Percentiles rank a stretch among this genome's conserved stretches.
Conservation (phyloP, 495 filamentous ascomycete genomes). For the Penicillium silybi region DNA sequence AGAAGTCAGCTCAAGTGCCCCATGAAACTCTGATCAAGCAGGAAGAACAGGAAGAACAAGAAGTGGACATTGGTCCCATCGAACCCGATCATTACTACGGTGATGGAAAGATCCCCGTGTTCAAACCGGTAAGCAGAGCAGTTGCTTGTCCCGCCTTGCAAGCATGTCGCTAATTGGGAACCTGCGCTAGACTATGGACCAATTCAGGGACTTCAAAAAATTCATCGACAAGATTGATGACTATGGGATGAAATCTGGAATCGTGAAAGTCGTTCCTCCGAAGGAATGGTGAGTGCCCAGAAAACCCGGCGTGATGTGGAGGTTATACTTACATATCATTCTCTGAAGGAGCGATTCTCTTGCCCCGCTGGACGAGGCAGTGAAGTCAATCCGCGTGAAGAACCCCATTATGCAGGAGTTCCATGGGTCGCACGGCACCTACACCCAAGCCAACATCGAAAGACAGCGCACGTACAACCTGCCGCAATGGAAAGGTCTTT, state of each 20-base stretch:
- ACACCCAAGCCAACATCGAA: conserved; percentile 93
- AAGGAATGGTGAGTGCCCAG: conserved; percentile 73
- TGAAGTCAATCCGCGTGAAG: conserved; percentile 89
- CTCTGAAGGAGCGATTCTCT: conserved; percentile 61
- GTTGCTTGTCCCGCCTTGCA: not conserved
- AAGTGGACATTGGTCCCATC: conserved; percentile 52
- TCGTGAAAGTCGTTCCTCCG: conserved; percentile 92
- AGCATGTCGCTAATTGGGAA: conserved; percentile 14
- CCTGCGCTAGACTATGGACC: conserved; percentile 66
- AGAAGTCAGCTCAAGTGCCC: conserved; percentile 22
- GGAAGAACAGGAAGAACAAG: conserved; percentile 38
- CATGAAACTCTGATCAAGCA: conserved; percentile 21
- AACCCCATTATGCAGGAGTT: conserved; percentile 98
- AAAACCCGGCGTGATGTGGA: not conserved
- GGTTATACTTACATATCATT: conserved; percentile 9
- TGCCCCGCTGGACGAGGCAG: conserved; percentile 71
- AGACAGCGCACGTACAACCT: conserved; percentile 94
- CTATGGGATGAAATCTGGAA: conserved; percentile 95
- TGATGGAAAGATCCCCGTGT: conserved; percentile 83
- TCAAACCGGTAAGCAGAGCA: conserved; percentile 68
- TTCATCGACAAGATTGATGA: conserved; percentile 86
- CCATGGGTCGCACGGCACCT: conserved; percentile 86
- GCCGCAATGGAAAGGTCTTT: conserved; percentile 89
- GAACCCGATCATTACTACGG: conserved; percentile 84
- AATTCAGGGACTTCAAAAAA: conserved; percentile 86